Percentiles rank a stretch among this genome's conserved stretches.
These are phyloP conservation scores for Chaetomidium leptoderma DNA, from an alignment of 495 filamentous ascomycete species.

Conservation along the genomic window DNA sequence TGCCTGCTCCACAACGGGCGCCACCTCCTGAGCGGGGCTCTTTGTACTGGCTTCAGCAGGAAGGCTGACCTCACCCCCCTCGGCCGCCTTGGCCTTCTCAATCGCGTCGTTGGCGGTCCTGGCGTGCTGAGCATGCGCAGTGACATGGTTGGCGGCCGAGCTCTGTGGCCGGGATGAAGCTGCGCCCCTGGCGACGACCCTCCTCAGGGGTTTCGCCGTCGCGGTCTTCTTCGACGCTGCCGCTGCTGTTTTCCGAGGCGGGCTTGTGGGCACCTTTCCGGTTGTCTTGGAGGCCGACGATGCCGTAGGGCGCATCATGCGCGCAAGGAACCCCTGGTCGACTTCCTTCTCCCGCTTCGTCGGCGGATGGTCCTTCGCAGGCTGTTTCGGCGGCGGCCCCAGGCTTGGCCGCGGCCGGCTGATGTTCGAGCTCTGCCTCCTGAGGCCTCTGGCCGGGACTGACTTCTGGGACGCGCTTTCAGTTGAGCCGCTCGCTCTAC, in stretches of 20 bases:
- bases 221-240: slow-evolving; percentile 8
- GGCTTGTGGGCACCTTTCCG: slow-evolving; percentile 55
- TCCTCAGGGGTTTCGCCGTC: slow-evolving; percentile 30
- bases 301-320: slow-evolving; percentile 91
- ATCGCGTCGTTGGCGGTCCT: slow-evolving; percentile 27
- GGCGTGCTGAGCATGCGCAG: slow-evolving; percentile 21
- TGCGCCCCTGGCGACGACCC: slow-evolving; percentile 22
- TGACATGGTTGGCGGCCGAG: slow-evolving; percentile 19
- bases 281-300: slow-evolving; percentile 71
- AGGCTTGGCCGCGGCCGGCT: slow-evolving; percentile 46
- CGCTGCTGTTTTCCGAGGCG: slow-evolving; percentile 36
- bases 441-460: slow-evolving; percentile 28
- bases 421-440: slow-evolving; percentile 40
- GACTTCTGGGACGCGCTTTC: slow-evolving; percentile 22
- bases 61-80: slow-evolving; percentile 1
- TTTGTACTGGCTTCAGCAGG: slow-evolving; percentile 9
- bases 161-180: background rate
- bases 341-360: slow-evolving; percentile 46
- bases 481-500: slow-evolving; percentile 40
- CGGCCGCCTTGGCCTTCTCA: slow-evolving; percentile 3
- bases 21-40: slow-evolving; percentile 26
- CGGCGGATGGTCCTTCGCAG: slow-evolving; percentile 39
- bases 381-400: slow-evolving; percentile 46
- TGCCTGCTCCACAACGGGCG: slow-evolving; percentile 29
- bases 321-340: slow-evolving; percentile 74